Evolutionary conservation across 2,329 filamentous ascomycete species (phyloP), one percentile per base, ranked within the genome.

Genomic region (Diaporthe vexans): DNA sequence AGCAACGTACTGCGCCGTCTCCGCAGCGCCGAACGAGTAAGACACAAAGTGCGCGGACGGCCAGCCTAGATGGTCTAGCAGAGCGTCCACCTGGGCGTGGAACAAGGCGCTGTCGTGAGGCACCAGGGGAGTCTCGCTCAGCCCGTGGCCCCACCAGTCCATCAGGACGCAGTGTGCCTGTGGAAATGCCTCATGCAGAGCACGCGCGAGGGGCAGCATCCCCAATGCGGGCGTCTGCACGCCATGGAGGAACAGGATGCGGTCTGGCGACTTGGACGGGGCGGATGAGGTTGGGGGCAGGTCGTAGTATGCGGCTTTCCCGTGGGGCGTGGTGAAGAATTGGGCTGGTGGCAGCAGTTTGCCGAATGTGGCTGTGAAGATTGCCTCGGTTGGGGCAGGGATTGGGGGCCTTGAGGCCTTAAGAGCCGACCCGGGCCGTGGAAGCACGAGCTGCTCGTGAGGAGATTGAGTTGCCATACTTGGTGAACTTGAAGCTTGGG

Each of bases 111-210:
- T 76, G 0, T 80, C 80, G 70, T 89, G 87, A 0, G 87, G 77
- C 0, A 78, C 40, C 1, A 86, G 3, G 0, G 88, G 88, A 0
- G 87, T 89, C 8, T 86, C 85, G 37, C 81, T 85, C n/a, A 90
- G 79, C 0, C 88, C 88, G 68, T 90, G 88, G 40, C 88, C 88
- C 87, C 86, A 90, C 15, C 86, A 83, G 72, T 90, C 88, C 19
- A 88, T 24, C 0, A 88, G 79, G 0, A 86, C 84, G 43, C 85
- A 80, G 15, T 86, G 81, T 0, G 86, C 78, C 0, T 76, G 35
- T 0, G 86, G 83, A 59, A 83, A 85, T 0, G 76, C 76, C 0
- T 78, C 48, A 1, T 81, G 80, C 1, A 90, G 80, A 0, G 78
- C 76, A 8, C 76, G 79, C 0, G 83, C 81, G 1, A 89, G 81